Conservation (phyloP, 176 grass and related monocot genomes). For the Areca catechu region DNA sequence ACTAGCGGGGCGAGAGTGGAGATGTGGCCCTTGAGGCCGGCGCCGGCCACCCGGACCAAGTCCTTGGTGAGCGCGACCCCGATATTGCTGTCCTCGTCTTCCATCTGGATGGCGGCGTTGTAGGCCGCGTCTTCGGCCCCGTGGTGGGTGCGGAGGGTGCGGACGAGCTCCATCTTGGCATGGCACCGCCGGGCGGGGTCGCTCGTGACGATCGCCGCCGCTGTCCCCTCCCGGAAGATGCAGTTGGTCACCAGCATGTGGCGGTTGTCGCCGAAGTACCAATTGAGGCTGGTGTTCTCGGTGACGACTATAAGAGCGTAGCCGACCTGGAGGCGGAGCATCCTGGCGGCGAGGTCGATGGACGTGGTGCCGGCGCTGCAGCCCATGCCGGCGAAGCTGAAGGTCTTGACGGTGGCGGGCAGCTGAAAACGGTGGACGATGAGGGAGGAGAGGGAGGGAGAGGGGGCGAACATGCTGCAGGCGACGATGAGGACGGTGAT, state of each 20-base stretch:
- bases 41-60: slow-evolving; percentile 64
- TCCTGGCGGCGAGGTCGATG: slow-evolving; percentile 52
- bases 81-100: slow-evolving; percentile 57
- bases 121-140: slow-evolving; percentile 54
- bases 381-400: slow-evolving; percentile 71
- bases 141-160: slow-evolving; percentile 73
- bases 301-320: slow-evolving; percentile 81
- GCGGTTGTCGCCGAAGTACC: slow-evolving; percentile 88
- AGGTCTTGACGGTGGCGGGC: slow-evolving; percentile 29
- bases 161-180: slow-evolving; percentile 72
- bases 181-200: slow-evolving; percentile 21
- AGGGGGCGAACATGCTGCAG: slow-evolving; percentile 68
- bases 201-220: slow-evolving; percentile 55
- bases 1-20: slow-evolving; percentile 40
- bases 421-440: slow-evolving; percentile 41
- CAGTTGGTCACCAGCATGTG: slow-evolving; percentile 95
- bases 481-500: slow-evolving; percentile 48
- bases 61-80: slow-evolving; percentile 76
- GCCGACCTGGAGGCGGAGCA: slow-evolving; percentile 24
- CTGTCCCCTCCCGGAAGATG: slow-evolving; percentile 79
- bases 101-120: slow-evolving; percentile 59
- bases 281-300: slow-evolving; percentile 76
- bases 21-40: slow-evolving; percentile 46
- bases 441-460: slow-evolving; percentile 50
- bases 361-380: slow-evolving; percentile 62